Base-by-base conservation (phyloP, 768 basidiomycete genomes). In the Wakefieldia striispora region DNA sequence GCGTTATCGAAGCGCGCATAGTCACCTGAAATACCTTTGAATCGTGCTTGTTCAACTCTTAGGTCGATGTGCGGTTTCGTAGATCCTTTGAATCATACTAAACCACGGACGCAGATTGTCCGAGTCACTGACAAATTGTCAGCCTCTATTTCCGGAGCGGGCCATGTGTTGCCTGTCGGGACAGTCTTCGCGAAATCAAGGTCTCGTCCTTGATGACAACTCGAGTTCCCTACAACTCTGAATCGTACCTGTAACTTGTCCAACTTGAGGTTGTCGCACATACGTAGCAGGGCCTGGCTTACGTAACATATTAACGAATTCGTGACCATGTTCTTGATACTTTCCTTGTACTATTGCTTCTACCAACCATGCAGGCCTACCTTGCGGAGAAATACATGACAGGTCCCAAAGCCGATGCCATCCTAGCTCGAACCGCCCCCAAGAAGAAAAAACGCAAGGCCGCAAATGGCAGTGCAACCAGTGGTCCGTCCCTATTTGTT, bases 311-410 rank as follows among this genome's bases (percentile, higher is more conserved):
- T 12, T 33, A 1, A 9, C 27, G 34, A 13, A 23, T 11, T 3
- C 27, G 26, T 17, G 26, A 29, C 14, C 35, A n/a, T 26, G 33
- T 16, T 16, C 20, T 20, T 4, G 26, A 42, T 23, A 35, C 44
- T 19, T 11, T 29, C 17, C 11, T 16, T 33, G 40, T 38, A 10
- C 20, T 10, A 26, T 27, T 1, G 41, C 39, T 20, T 9, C 19
- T n/a, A n/a, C n/a, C 21, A 37, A 61, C 56, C 35, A 78, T 95
- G 73, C 86, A 92, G 66, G 76, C 89, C 20, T 95, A 95, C 66
- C 79, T 95, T 16, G 91, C 91, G 0, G 80, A 86, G 56, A 91
- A 90, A 54, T 98, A 98, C 73, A 95, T 97, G 94, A 85, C 93
- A 6, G 95, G 95, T 1, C 83, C 91, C 0, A 98, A 97, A 62